phyloP scores from a whole-genome alignment of 352 stramenopile genomes.

The Globisporangium uncinulatum region DNA sequence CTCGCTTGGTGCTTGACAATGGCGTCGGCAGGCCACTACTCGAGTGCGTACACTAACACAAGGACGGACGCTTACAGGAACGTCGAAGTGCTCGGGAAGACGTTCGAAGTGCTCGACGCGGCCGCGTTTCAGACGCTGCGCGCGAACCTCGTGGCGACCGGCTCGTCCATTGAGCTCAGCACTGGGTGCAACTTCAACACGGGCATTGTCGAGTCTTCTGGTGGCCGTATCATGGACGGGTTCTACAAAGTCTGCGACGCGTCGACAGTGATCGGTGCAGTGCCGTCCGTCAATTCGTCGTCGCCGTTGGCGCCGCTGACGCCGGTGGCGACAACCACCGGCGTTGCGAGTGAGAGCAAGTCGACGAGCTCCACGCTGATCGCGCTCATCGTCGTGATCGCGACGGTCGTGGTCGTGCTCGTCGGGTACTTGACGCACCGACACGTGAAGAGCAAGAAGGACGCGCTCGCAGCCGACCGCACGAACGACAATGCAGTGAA shows the following conservation, averaged over 20 bases:
- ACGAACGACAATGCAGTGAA: constrained; percentile 29
- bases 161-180: constrained; percentile 10
- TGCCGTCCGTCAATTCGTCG: not conserved
- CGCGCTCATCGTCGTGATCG: constrained; percentile 41
- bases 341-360: not conserved
- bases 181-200: constrained; percentile 13
- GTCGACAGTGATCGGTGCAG: constrained; percentile 4
- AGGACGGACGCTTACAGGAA: not conserved
- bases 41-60: too few species aligned
- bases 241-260: constrained; percentile 16
- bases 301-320: not conserved
- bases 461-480: not conserved
- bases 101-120: constrained; percentile 13
- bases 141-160: constrained; percentile 5
- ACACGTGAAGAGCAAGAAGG: constrained; percentile 21
- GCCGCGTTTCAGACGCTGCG: constrained; percentile 4
- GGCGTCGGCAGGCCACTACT: too few species aligned
- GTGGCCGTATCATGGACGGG: constrained; percentile 6
- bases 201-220: constrained; percentile 1
- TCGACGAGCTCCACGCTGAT: constrained; percentile 33
- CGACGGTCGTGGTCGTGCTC: constrained; percentile 29
- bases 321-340: not conserved
- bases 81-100: constrained; percentile 6
- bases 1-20: too few species aligned
- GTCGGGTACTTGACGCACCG: constrained; percentile 32